Evolutionary conservation across 2,329 filamentous ascomycete genomes (phyloP).

Genomic region (Xylaria sp.): DNA sequence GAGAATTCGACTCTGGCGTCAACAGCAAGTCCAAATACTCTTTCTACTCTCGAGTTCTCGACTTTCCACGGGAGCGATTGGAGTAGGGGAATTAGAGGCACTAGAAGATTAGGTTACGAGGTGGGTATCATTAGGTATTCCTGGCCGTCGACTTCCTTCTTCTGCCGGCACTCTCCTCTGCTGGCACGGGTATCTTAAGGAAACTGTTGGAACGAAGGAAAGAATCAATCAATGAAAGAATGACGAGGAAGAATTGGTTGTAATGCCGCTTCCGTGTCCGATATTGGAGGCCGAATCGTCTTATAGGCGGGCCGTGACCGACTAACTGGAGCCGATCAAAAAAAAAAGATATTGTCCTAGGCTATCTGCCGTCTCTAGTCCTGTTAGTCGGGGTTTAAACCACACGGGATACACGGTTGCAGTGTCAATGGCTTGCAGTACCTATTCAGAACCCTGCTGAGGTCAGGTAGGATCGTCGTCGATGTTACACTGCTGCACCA

Average conservation of each 20-base stretch:
- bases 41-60: conserved; percentile 9
- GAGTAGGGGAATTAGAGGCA: conserved; percentile 14
- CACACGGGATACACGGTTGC: neutral
- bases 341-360: conserved; percentile 23
- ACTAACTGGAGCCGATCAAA: conserved; percentile 22
- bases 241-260: conserved; percentile 16
- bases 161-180: conserved; percentile 12
- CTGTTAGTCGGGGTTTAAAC: conserved; percentile 21
- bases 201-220: conserved; percentile 10
- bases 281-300: conserved; percentile 38
- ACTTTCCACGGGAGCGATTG: conserved; percentile 16
- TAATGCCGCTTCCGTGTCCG: conserved; percentile 39
- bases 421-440: conserved; percentile 1
- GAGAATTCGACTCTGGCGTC: conserved; percentile 20
- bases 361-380: conserved; percentile 16
- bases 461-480: conserved; percentile 17
- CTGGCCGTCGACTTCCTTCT: conserved; percentile 27
- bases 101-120: conserved; percentile 13
- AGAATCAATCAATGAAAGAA: conserved; percentile 11
- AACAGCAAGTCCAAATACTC: conserved; percentile 18
- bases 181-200: conserved; percentile 17
- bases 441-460: neutral
- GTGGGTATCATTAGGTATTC: conserved; percentile 25
- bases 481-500: conserved; percentile 25
- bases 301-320: conserved; percentile 23